These are phyloP conservation scores for Termitomyces sp. DNA, from an alignment of 768 basidiomycete species.

Conservation along the genomic window DNA sequence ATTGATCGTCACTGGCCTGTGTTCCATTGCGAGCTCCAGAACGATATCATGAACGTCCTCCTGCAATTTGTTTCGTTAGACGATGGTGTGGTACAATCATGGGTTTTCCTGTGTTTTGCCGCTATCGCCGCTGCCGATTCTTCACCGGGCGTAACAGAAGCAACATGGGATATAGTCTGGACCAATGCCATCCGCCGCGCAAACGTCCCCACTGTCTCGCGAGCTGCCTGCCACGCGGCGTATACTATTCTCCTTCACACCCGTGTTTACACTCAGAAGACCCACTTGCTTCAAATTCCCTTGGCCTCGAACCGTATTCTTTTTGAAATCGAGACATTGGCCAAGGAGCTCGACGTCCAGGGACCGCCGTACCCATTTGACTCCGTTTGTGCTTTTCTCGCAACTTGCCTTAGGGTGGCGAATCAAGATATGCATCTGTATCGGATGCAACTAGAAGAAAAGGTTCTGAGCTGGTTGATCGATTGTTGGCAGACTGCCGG, in stretches of 20 bases:
- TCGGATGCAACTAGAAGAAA: conserved; percentile 82
- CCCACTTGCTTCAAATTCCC: conserved; percentile 18
- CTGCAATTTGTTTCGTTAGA: conserved; percentile 58
- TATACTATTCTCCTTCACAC: conserved; percentile 40
- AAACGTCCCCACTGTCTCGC: conserved; percentile 60
- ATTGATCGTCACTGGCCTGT: conserved; percentile 70
- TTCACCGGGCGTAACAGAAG: not conserved
- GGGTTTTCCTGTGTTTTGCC: conserved; percentile 79
- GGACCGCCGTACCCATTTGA: conserved; percentile 86
- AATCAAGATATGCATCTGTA: conserved; percentile 80
- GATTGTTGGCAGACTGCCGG: conserved; percentile 56
- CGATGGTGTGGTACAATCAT: conserved; percentile 66
- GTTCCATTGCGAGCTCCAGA: conserved; percentile 54
- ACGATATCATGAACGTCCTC: conserved; percentile 49
- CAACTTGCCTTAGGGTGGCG: conserved; percentile 61
- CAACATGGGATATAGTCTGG: conserved; percentile 80
- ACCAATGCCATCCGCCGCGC: conserved; percentile 72
- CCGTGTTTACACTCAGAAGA: conserved; percentile 22
- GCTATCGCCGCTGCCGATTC: conserved; percentile 51
- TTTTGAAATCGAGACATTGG: conserved; percentile 70
- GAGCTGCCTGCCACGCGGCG: conserved; percentile 74
- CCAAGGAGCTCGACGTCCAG: conserved; percentile 84
- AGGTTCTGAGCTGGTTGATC: conserved; percentile 75
- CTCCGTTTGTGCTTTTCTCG: conserved; percentile 81
- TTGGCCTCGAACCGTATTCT: conserved; percentile 56